These are phyloP conservation scores for Trametes meyenii DNA, from an alignment of 768 basidiomycete species.

Conservation along the genomic window DNA sequence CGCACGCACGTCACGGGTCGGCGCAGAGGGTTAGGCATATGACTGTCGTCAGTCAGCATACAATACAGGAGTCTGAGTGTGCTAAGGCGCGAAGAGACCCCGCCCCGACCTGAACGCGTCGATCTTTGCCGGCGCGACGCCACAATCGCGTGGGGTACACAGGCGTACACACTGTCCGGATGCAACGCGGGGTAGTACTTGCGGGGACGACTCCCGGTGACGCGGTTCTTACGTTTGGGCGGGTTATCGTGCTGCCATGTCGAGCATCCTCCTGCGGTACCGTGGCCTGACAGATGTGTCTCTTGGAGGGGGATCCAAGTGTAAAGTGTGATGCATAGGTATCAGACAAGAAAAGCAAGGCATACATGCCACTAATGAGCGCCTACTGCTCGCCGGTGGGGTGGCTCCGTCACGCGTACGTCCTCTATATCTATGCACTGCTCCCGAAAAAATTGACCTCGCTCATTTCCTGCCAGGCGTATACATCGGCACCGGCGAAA, in stretches of 20 bases:
- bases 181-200: background rate
- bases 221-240: background rate
- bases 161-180: constrained; percentile 7
- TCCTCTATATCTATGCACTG: background rate
- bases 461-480: background rate
- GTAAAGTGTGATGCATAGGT: no score
- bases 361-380: no score
- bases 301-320: no score
- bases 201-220: background rate
- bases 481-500: background rate
- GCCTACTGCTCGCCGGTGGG: no score
- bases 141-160: constrained; percentile 17
- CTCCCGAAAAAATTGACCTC: background rate
- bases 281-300: no score
- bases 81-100: constrained; percentile 5
- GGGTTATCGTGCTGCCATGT: no score
- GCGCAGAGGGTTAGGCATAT: background rate
- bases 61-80: background rate
- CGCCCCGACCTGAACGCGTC: constrained; percentile 2
- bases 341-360: no score
- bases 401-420: background rate
- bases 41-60: background rate
- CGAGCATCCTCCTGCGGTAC: no score
- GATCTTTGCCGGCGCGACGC: constrained; percentile 9
- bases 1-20: background rate